Percentiles rank a stretch among this genome's conserved stretches.
phyloP scores from a whole-genome alignment of 2,329 filamentous ascomycete species.

The Clarireedia hainanense region DNA sequence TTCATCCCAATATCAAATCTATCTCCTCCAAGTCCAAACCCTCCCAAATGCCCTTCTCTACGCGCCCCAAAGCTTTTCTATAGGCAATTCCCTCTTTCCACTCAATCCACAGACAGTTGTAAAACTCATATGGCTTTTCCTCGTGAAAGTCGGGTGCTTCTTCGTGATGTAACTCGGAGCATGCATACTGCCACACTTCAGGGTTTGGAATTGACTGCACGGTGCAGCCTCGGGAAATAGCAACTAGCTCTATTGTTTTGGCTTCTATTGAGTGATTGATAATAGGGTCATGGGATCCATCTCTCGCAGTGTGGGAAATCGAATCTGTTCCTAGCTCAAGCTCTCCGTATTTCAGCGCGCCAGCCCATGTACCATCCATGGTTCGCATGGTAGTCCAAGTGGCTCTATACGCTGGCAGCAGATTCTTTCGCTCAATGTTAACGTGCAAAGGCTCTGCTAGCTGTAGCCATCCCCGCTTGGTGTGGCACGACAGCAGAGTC shows the following conservation, averaged over 20 bases:
- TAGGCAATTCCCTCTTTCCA: slow-evolving; percentile 13
- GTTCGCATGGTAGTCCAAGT: neutral
- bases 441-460: neutral
- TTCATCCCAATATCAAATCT: slow-evolving; percentile 3
- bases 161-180: neutral
- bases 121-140: slow-evolving; percentile 6
- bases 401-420: no score
- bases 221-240: neutral
- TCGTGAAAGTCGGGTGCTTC: neutral
- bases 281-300: no score
- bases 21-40: slow-evolving; percentile 5
- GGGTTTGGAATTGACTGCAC: neutral
- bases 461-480: neutral
- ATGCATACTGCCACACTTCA: neutral
- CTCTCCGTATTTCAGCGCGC: neutral
- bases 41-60: slow-evolving; percentile 9
- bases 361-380: neutral
- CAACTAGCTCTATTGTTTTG: neutral
- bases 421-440: neutral
- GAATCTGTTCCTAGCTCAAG: neutral
- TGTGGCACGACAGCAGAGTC: neutral
- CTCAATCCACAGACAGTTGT: slow-evolving; percentile 14
- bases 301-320: no score
- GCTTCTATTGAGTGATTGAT: neutral
- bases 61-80: slow-evolving; percentile 10